A percentile compares a stretch with the other conserved stretches of the same genome.
These are phyloP conservation scores for Cystobasidium pallidum DNA, from an alignment of 1,284 basidiomycete species.

Conservation along the genomic window DNA sequence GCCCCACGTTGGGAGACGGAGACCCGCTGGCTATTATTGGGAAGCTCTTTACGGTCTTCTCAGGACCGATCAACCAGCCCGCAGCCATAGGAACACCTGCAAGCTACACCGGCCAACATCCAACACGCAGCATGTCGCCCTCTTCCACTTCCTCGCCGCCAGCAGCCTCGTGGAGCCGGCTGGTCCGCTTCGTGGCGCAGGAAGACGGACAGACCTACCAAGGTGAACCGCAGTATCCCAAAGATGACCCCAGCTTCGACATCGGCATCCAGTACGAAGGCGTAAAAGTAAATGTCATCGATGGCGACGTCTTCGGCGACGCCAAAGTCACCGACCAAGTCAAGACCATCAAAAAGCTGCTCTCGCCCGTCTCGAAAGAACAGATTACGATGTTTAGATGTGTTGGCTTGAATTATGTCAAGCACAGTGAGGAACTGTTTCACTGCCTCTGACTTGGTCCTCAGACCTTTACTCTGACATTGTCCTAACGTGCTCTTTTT, in stretches of 20 bases:
- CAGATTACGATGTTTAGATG: slow-evolving; percentile 42
- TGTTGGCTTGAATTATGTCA: slow-evolving; percentile 39
- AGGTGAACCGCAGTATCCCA: slow-evolving; percentile 34
- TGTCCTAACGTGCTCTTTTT: not conserved
- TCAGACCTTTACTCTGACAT: not conserved
- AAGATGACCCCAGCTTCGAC: slow-evolving; percentile 24
- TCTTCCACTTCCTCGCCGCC: too few relatives aligned
- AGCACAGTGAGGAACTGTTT: slow-evolving; percentile 44
- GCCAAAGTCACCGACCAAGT: slow-evolving; percentile 22
- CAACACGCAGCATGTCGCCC: slow-evolving; percentile 17
- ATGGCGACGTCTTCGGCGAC: slow-evolving; percentile 38
- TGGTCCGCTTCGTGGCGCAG: slow-evolving; percentile 39
- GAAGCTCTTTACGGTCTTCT: not conserved
- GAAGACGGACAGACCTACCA: slow-evolving; percentile 44
- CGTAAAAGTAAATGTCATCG: slow-evolving; percentile 32
- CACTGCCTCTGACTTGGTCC: not conserved
- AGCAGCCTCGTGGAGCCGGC: slow-evolving; percentile 29
- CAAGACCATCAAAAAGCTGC: slow-evolving; percentile 43
- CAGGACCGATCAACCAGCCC: not conserved
- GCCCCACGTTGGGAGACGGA: too few relatives aligned
- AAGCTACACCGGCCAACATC: slow-evolving; percentile 13
- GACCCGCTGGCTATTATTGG: not conserved
- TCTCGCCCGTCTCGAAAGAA: slow-evolving; percentile 36
- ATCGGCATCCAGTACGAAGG: slow-evolving; percentile 33
- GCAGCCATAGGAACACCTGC: too few relatives aligned